Conservation (phyloP, 495 filamentous ascomycete genomes). For the Penicillium nucicola region DNA sequence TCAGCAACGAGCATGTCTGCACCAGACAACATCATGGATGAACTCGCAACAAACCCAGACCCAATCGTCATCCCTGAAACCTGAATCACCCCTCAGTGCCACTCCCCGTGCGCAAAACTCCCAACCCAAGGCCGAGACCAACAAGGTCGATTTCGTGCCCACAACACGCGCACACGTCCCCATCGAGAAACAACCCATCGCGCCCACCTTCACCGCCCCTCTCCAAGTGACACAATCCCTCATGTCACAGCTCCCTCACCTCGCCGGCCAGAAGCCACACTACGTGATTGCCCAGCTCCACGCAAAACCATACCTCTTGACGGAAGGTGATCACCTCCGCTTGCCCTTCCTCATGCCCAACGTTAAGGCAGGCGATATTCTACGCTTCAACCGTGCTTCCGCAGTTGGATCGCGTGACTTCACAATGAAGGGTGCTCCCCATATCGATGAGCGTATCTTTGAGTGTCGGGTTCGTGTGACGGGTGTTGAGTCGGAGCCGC, state of each 20-base stretch:
- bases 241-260: constrained; percentile 67
- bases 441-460: constrained; percentile 77
- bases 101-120: constrained; percentile 24
- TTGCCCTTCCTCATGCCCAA: constrained; percentile 92
- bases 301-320: constrained; percentile 85
- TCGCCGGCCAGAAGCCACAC: constrained; percentile 74
- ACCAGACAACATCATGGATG: constrained; percentile 21
- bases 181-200: constrained; percentile 31
- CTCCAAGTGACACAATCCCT: constrained; percentile 55
- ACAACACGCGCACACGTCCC: constrained; percentile 23
- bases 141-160: neutral
- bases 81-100: constrained; percentile 30
- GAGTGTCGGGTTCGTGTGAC: constrained; percentile 83
- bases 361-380: constrained; percentile 74
- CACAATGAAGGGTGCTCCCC: constrained; percentile 75
- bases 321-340: constrained; percentile 77
- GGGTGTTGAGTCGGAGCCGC: constrained; percentile 81
- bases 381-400: constrained; percentile 81
- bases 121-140: constrained; percentile 8
- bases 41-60: constrained; percentile 17
- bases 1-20: constrained; percentile 29
- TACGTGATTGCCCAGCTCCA: constrained; percentile 89
- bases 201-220: constrained; percentile 33
- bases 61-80: constrained; percentile 20
- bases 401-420: constrained; percentile 83